A percentile compares a stretch with the other conserved stretches of the same genome.
phyloP scores from a whole-genome alignment of 1,284 basidiomycete species.

The Puccinia brachypodii region DNA sequence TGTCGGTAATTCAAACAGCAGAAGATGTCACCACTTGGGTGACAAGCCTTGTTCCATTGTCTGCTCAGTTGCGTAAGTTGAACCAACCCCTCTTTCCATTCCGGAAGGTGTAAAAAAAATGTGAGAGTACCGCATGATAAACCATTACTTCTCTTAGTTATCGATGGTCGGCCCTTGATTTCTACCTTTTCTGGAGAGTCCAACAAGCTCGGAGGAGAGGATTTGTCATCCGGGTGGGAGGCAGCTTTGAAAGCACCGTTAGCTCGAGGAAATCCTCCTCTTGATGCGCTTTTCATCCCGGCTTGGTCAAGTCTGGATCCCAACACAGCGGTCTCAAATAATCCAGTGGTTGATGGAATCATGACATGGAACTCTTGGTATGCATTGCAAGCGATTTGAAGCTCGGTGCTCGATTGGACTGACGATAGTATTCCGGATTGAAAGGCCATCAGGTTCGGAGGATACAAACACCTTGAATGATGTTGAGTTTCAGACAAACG shows the following conservation, averaged over 20 bases:
- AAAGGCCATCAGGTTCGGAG: slow-evolving; percentile 26
- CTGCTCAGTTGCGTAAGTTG: slow-evolving; percentile 28
- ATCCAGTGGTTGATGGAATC: slow-evolving; percentile 42
- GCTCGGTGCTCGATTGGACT: too few species aligned
- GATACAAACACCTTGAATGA: not conserved
- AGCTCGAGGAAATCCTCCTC: not conserved
- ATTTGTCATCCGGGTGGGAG: slow-evolving; percentile 27
- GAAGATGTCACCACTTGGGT: slow-evolving; percentile 28
- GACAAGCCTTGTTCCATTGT: slow-evolving; percentile 10
- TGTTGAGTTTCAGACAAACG: slow-evolving; percentile 24
- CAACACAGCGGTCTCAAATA: slow-evolving; percentile 11
- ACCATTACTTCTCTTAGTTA: not conserved
- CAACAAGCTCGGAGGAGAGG: not conserved
- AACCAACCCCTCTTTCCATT: too few species aligned
- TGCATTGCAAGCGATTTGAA: too few species aligned
- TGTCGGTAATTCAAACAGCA: slow-evolving; percentile 42
- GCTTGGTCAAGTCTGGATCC: slow-evolving; percentile 20
- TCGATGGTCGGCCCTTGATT: slow-evolving; percentile 14
- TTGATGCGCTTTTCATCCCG: slow-evolving; percentile 35
- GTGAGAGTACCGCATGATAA: not conserved
- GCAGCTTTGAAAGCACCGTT: slow-evolving; percentile 24
- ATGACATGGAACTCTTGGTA: slow-evolving; percentile 43
- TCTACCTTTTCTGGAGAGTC: slow-evolving; percentile 36
- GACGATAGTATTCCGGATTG: not conserved
- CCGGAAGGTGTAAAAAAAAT: too few species aligned